phyloP scores from a whole-genome alignment of 1,139 yeast species.

The Candida sanyaensis region DNA sequence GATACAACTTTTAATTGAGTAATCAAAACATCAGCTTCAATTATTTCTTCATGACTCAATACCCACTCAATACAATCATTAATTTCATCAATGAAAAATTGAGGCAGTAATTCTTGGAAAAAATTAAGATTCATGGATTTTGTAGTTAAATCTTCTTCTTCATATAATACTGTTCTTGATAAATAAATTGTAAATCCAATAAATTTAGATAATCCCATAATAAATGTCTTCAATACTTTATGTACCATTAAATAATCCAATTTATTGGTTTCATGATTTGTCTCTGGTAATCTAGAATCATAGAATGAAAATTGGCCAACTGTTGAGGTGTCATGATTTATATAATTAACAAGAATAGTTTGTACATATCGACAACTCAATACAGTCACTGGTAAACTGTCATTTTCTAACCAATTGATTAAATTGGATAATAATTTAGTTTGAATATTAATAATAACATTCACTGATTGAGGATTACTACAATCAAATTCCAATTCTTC shows the following conservation, averaged over 20 bases:
- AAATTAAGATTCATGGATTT: conserved; percentile 56
- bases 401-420: conserved; percentile 63
- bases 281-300: conserved; percentile 17
- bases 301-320: conserved; percentile 22
- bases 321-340: conserved; percentile 8
- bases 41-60: conserved; percentile 6
- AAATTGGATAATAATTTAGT: conserved; percentile 46
- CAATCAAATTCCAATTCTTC: conserved; percentile 46
- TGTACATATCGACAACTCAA: conserved; percentile 68
- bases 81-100: conserved; percentile 24
- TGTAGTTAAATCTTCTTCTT: conserved; percentile 75
- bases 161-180: conserved; percentile 64
- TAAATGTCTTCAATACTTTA: conserved; percentile 46
- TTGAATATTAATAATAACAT: conserved; percentile 46
- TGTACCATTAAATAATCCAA: conserved; percentile 38
- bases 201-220: conserved; percentile 54
- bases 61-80: conserved; percentile 24
- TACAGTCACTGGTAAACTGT: conserved; percentile 62
- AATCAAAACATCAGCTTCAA: conserved; percentile 17
- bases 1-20: conserved; percentile 30
- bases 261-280: conserved; percentile 3
- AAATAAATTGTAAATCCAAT: conserved; percentile 50
- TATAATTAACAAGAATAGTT: conserved; percentile 47
- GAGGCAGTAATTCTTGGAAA: conserved; percentile 26
- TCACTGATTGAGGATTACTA: conserved; percentile 29